Base-by-base conservation (phyloP, 1,139 yeast species). In the Debaryomyces singareniensis region DNA sequence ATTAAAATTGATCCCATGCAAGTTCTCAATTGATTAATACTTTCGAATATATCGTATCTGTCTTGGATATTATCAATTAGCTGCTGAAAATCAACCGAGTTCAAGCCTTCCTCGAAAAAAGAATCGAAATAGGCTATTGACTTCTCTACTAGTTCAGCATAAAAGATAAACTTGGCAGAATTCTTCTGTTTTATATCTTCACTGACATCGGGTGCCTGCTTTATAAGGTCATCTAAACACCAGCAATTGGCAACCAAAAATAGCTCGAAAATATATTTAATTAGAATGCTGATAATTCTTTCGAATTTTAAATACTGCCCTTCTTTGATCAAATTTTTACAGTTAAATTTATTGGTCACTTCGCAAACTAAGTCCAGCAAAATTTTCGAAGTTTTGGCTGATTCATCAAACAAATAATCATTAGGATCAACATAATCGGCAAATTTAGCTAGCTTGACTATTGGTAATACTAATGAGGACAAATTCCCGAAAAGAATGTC, bases 1-100 rank as follows among this genome's bases (percentile, higher is more conserved):
- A 56, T 54, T 7, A 18, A n/a, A n/a, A 7, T 7, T 7, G 21
- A 18, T 7, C 9, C 7, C 7, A 18, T n/a, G 21, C 7, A 7
- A 7, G 21, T 18, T n/a, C n/a, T 18, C n/a, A 18, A n/a, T n/a
- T 18, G 7, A 18, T 18, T n/a, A n/a, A 18, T 7, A 7, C 21
- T 18, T 7, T 7, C 21, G 9, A 18, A 7, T 7, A 18, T 18
- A n/a, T 18, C 21, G 21, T 7, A 18, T 18, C 21, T 18, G 9
- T n/a, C n/a, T 18, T 18, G 9, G 7, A 18, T 7, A 18, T 18
- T n/a, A 7, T 18, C n/a, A 18, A 18, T 7, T 18, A n/a, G 21
- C 7, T 18, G 7, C 21, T 7, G 21, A 7, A 18, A 7, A 7
- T 18, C n/a, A 18, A 18, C n/a, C n/a, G 7, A 7, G n/a, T 7